Evolutionary conservation across 2,329 filamentous ascomycete genomes (phyloP).

Genomic region (Ophiocordyceps robertsii): DNA sequence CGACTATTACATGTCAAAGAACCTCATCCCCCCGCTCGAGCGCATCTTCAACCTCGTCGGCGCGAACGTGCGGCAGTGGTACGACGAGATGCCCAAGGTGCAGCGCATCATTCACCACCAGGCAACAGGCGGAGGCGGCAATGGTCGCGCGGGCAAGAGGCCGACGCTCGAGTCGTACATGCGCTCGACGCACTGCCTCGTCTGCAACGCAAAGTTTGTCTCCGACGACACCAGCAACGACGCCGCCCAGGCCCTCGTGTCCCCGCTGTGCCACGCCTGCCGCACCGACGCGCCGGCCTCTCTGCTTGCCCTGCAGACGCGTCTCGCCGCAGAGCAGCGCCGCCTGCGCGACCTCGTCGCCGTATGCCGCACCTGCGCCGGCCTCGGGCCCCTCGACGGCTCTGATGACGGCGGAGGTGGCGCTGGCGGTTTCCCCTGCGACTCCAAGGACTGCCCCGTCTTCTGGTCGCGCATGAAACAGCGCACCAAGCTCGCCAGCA

Average conservation of each 20-base stretch:
- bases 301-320: constrained; percentile 47
- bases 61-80: constrained; percentile 83
- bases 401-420: too few relatives aligned
- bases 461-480: constrained; percentile 70
- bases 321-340: constrained; percentile 49
- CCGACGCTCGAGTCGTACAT: constrained; percentile 93
- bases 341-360: constrained; percentile 49
- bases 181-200: constrained; percentile 63
- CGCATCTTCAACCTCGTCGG: constrained; percentile 95
- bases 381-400: constrained; percentile 57
- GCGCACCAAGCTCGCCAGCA: constrained; percentile 28
- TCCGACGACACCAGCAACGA: constrained; percentile 10
- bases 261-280: constrained; percentile 45
- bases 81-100: constrained; percentile 90
- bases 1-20: constrained; percentile 95
- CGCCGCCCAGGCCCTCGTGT: too few relatives aligned
- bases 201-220: constrained; percentile 39
- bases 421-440: constrained; percentile 48
- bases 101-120: constrained; percentile 52
- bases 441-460: constrained; percentile 84
- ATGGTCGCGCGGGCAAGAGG: constrained; percentile 1
- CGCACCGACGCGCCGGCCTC: constrained; percentile 40
- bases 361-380: constrained; percentile 72
- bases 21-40: constrained; percentile 86
- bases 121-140: constrained; percentile 12